Percentiles rank a stretch among this genome's conserved stretches.
Evolutionary conservation across 2,329 filamentous ascomycete genomes (phyloP).

Genomic region (Parastagonospora nodorum): DNA sequence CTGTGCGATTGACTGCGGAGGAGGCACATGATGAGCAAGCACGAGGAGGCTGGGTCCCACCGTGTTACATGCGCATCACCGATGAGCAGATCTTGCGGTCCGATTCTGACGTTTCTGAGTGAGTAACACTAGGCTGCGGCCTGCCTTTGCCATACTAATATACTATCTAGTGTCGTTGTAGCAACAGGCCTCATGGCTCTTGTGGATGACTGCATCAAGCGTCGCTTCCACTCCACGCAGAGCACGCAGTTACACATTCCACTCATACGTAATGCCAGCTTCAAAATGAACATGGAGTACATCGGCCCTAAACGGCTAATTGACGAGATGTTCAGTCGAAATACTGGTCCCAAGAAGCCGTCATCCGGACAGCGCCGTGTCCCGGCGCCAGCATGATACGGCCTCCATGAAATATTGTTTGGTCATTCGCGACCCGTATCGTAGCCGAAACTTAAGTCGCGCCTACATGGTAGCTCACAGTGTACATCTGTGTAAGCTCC

Average conservation of each 20-base stretch:
- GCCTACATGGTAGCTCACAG: slow-evolving; percentile 22
- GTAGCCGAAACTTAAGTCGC: slow-evolving; percentile 13
- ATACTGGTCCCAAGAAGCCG: slow-evolving; percentile 29
- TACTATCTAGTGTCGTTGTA: slow-evolving; percentile 73
- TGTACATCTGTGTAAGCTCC: slow-evolving; percentile 28
- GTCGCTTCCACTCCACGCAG: slow-evolving; percentile 68
- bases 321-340: slow-evolving; percentile 66
- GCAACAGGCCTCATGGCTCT: slow-evolving; percentile 87
- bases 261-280: slow-evolving; percentile 53
- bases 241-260: slow-evolving; percentile 59
- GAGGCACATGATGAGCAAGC: slow-evolving; percentile 73
- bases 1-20: slow-evolving; percentile 72
- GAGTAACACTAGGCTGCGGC: slow-evolving; percentile 49
- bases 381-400: slow-evolving; percentile 14
- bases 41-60: slow-evolving; percentile 88
- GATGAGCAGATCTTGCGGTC: slow-evolving; percentile 72
- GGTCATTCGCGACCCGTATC: slow-evolving; percentile 16
- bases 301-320: slow-evolving; percentile 66
- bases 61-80: slow-evolving; percentile 88
- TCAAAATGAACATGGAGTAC: slow-evolving; percentile 65
- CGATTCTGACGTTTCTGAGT: slow-evolving; percentile 85
- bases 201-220: slow-evolving; percentile 89
- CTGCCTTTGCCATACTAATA: slow-evolving; percentile 20
- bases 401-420: slow-evolving; percentile 12
- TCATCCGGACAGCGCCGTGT: slow-evolving; percentile 32